Base-by-base conservation (phyloP, 2,329 filamentous ascomycete genomes). In the Phialophora macrospora region DNA sequence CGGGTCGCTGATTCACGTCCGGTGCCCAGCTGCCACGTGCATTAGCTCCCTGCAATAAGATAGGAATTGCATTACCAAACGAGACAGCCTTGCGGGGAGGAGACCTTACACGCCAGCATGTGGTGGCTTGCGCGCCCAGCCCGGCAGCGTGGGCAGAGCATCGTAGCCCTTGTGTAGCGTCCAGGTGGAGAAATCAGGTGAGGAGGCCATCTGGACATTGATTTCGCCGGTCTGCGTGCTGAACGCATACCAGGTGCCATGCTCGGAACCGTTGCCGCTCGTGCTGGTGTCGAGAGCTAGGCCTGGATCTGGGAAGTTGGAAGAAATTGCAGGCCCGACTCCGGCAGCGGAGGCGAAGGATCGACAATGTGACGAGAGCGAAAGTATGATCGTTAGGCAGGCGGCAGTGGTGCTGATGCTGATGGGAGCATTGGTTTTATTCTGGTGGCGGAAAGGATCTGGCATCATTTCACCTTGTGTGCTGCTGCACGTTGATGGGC, bases 281-380 rank as follows among this genome's bases (percentile, higher is more conserved):
- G 38, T 80, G 46, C 58, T 60, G 11, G 79, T 75, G 20, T 74
- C 82, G 66, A 81, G 74, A 52, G 86, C 72, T 38, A 87, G 77
- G 20, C 78, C 75, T 7, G 85, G 85, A 68, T 87, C 84, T 12
- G 85, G 80, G 72, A 87, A 87, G 75, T 87, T 80, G 28, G 73
- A 73, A 52, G 75, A 67, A 49, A 82, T 65, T 26, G 63, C 67
- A 12, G 67, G 61, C 12, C 61, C 65, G 28, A 60, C 41, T 7
- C 20, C 59, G 9, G 51, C 54, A 22, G 44, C 55, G 12, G 58
- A 54, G 5, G 24, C 49, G 7, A 30, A 56, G 41, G 52, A 41
- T 51, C 55, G 52, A 52, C 46, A 14, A 14, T 30, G 20, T 55
- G 58, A 54, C n/a, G 58, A 24, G 51, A 55, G 59, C 28, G 51